Evolutionary conservation across 1,284 basidiomycete species (phyloP).

Genomic region (Boletellus sp.): DNA sequence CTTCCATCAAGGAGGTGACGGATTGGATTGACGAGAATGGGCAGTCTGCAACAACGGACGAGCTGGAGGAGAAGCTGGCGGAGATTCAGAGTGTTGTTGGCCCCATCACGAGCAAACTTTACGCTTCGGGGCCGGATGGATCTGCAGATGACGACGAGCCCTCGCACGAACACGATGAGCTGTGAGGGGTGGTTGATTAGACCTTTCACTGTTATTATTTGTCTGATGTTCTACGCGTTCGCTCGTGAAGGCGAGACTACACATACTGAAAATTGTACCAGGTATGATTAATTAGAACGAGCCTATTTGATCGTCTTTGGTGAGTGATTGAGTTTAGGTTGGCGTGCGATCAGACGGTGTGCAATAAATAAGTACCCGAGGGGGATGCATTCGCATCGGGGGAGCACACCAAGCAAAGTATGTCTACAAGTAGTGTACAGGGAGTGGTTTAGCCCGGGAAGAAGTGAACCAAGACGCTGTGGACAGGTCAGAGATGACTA

Average conservation of each 20-base stretch:
- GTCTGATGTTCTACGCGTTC: neutral
- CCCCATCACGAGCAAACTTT: conserved; percentile 81
- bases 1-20: conserved; percentile 82
- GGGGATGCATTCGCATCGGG: neutral
- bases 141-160: conserved; percentile 55
- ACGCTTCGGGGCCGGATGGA: conserved; percentile 45
- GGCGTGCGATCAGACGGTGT: no score
- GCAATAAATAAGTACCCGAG: neutral
- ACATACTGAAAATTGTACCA: neutral
- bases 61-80: conserved; percentile 86
- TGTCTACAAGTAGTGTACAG: conserved; percentile 12
- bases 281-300: conserved; percentile 12
- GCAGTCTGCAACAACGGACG: conserved; percentile 75
- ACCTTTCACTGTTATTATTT: conserved; percentile 10
- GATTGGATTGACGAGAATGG: conserved; percentile 90
- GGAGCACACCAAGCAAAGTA: neutral
- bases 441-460: neutral
- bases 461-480: neutral
- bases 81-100: conserved; percentile 71
- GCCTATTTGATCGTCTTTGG: conserved; percentile 2
- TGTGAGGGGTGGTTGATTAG: conserved; percentile 35
- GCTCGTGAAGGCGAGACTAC: neutral
- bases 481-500: conserved; percentile 5
- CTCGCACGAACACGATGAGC: conserved; percentile 63
- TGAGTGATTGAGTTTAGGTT: conserved; percentile 5